Percentiles rank a stretch among this genome's conserved stretches.
Evolutionary conservation across 345 rosid genomes (phyloP).

Genomic region (Citrus cavaleriei): DNA sequence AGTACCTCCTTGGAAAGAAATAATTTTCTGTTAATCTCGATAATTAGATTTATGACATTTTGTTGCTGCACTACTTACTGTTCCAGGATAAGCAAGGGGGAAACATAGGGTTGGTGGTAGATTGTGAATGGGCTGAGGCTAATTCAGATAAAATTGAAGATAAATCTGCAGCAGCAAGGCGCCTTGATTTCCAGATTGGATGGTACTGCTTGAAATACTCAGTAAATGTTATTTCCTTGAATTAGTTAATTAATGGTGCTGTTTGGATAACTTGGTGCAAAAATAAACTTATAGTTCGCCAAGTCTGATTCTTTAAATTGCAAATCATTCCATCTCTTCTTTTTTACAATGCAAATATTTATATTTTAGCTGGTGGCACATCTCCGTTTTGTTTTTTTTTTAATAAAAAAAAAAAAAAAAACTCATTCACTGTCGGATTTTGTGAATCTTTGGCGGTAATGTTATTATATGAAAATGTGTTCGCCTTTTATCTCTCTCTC

Average conservation of each 20-base stretch:
- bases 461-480: background rate
- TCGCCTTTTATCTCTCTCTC: background rate
- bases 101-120: slow-evolving; percentile 65
- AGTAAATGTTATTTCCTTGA: background rate
- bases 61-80: background rate
- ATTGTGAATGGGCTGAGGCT: slow-evolving; percentile 76
- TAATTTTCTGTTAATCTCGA: background rate
- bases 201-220: slow-evolving; percentile 43
- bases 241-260: background rate
- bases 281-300: background rate
- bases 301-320: background rate
- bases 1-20: background rate
- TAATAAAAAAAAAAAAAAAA: too few relatives aligned
- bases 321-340: background rate
- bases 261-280: background rate
- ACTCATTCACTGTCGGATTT: background rate
- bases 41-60: background rate
- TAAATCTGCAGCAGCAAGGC: slow-evolving; percentile 61
- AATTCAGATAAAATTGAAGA: slow-evolving; percentile 56
- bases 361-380: background rate
- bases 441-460: background rate
- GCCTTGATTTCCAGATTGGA: slow-evolving; percentile 84
- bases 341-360: background rate
- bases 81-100: slow-evolving; percentile 76
- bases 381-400: too few relatives aligned